Evolutionary conservation across 805 yeast genomes (phyloP).

Genomic region (Candida schatavii): DNA sequence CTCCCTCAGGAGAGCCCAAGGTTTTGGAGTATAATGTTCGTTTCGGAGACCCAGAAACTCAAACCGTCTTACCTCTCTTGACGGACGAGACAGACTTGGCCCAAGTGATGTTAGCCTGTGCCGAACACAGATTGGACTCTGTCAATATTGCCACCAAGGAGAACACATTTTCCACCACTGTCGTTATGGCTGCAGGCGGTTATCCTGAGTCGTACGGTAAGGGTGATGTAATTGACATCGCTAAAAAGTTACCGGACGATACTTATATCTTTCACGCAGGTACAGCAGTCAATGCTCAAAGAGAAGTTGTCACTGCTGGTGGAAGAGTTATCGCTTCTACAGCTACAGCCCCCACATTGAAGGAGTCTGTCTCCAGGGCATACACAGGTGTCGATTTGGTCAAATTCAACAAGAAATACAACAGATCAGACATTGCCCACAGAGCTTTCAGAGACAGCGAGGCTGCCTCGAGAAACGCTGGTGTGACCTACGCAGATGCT

Average conservation of each 20-base stretch:
- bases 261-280: slow-evolving; percentile 95
- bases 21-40: slow-evolving; percentile 96
- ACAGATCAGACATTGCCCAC: slow-evolving; percentile 92
- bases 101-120: slow-evolving; percentile 88
- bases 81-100: slow-evolving; percentile 87
- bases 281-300: slow-evolving; percentile 54
- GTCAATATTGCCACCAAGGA: slow-evolving; percentile 54
- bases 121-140: slow-evolving; percentile 90
- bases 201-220: slow-evolving; percentile 86
- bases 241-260: slow-evolving; percentile 45
- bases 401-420: slow-evolving; percentile 70
- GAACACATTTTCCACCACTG: slow-evolving; percentile 78
- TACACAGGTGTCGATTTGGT: slow-evolving; percentile 81
- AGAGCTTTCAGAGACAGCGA: slow-evolving; percentile 74
- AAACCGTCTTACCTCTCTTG: slow-evolving; percentile 87
- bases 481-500: slow-evolving; percentile 86
- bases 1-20: slow-evolving; percentile 79
- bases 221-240: slow-evolving; percentile 77
- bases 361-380: slow-evolving; percentile 81
- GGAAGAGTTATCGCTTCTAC: slow-evolving; percentile 97
- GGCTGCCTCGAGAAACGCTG: slow-evolving; percentile 24
- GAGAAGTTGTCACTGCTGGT: slow-evolving; percentile 77
- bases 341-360: slow-evolving; percentile 72
- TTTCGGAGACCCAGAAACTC: slow-evolving; percentile 99
- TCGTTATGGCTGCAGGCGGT: slow-evolving; percentile 95